These are phyloP conservation scores for Thielaviopsis punctulata DNA, from an alignment of 2,329 filamentous ascomycete genomes.

Conservation along the genomic window DNA sequence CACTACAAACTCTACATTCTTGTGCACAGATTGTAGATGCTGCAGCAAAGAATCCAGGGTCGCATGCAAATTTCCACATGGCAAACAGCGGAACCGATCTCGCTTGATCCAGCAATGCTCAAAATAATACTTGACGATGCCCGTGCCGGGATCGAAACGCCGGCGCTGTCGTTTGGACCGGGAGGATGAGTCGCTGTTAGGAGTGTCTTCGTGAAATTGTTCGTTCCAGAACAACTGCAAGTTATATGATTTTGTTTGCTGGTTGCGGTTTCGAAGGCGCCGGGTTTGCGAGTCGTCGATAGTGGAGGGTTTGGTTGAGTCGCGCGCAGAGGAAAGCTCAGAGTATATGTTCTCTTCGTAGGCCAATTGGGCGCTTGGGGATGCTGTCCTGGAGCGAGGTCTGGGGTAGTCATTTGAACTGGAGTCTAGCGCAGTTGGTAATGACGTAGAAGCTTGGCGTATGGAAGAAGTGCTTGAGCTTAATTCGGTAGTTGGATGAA, in stretches of 20 bases:
- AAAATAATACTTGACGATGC: conserved; percentile 28
- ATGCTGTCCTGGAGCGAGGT: not conserved
- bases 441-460: not conserved
- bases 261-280: not conserved
- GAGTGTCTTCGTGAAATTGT: not conserved
- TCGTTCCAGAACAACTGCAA: conserved; percentile 38
- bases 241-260: conserved; percentile 27
- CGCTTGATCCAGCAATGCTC: conserved; percentile 28
- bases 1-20: not conserved
- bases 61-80: conserved; percentile 30
- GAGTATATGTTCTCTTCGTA: not conserved
- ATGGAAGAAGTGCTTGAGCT: not conserved
- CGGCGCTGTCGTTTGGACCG: not conserved
- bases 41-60: conserved; percentile 30
- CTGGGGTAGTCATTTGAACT: not conserved
- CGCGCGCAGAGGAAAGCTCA: not conserved
- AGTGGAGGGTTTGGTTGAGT: not conserved
- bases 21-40: conserved; percentile 22
- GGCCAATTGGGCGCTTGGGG: not conserved
- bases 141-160: conserved; percentile 12
- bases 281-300: not conserved
- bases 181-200: not conserved
- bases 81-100: conserved; percentile 33
- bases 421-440: not conserved
- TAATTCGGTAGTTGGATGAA: not conserved